Evolutionary conservation across 208 protist genomes (phyloP), one percentile per base, ranked within the genome.

Genomic region (Trypanosoma lewisi): DNA sequence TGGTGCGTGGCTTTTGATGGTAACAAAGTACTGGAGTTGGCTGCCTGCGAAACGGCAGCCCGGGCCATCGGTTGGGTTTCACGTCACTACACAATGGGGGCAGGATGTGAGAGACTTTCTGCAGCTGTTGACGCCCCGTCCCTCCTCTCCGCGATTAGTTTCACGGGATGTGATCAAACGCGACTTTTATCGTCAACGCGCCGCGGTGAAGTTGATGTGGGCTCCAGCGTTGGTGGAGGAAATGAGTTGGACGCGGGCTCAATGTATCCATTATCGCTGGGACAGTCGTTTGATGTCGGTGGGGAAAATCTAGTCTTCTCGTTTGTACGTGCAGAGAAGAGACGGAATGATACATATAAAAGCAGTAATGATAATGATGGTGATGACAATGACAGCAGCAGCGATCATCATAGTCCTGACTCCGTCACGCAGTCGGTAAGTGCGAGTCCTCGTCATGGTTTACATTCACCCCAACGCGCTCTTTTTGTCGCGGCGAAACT

Each of bases 401-500:
- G 31, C 33, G 33, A 23, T 21, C 23, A n/a, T n/a, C n/a, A n/a
- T 47, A 23, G 3, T 5, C 11, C 6, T 17, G 14, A 19, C 39
- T 17, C 39, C 39, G 11, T 17, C n/a, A n/a, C n/a, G n/a, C n/a
- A n/a, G n/a, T n/a, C n/a, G n/a, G n/a, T n/a, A n/a, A n/a, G n/a
- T n/a, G n/a, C n/a, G n/a, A n/a, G n/a, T n/a, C n/a, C n/a, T n/a
- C n/a, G n/a, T n/a, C n/a, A n/a, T n/a, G n/a, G n/a, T n/a, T n/a
- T n/a, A n/a, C n/a, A n/a, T n/a, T n/a, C 54, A 53, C 44, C 56
- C 0, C 53, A 58, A 27, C 57, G 62, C 48, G 80, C 80, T 7
- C 74, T 89, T 30, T 77, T 82, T 72, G 78, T 93, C 60, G 86
- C 80, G 34, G 67, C 79, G 31, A 87, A 83, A 57, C 56, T 93